Evolutionary conservation across 2,329 filamentous ascomycete genomes (phyloP).

Genomic region (Pseudocercospora fuligena): DNA sequence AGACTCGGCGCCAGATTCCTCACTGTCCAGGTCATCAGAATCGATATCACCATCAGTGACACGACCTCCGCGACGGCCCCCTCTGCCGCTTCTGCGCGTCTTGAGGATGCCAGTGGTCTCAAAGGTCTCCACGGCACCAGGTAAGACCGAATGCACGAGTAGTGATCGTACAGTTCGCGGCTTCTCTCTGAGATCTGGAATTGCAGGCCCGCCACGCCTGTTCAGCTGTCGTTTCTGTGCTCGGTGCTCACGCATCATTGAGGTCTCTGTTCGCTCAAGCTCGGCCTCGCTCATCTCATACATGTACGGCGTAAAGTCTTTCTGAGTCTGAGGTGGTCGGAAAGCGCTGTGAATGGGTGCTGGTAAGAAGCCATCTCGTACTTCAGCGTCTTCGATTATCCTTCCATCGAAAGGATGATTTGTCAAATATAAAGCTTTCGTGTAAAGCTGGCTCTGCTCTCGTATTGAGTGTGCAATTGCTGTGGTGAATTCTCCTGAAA

Average conservation of each 20-base stretch:
- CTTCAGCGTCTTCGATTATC: slow-evolving; percentile 88
- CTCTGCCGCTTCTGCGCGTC: slow-evolving; percentile 49
- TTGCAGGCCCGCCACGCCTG: slow-evolving; percentile 83
- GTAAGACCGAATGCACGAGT: slow-evolving; percentile 88
- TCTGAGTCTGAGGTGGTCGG: slow-evolving; percentile 87
- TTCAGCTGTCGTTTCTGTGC: slow-evolving; percentile 96
- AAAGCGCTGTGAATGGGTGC: slow-evolving; percentile 84
- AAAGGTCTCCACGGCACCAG: slow-evolving; percentile 77
- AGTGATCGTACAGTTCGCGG: slow-evolving; percentile 92
- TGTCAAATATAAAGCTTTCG: slow-evolving; percentile 87
- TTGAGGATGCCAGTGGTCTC: slow-evolving; percentile 91
- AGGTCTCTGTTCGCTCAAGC: slow-evolving; percentile 86
- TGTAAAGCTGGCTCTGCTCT: slow-evolving; percentile 93
- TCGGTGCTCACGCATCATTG: slow-evolving; percentile 90
- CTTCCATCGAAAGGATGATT: slow-evolving; percentile 95
- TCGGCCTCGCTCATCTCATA: slow-evolving; percentile 93
- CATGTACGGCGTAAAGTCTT: slow-evolving; percentile 90
- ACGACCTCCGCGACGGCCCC: slow-evolving; percentile 59
- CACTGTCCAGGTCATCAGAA: slow-evolving; percentile 90
- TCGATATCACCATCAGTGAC: slow-evolving; percentile 66
- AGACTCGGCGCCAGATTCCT: slow-evolving; percentile 83
- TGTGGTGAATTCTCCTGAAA: slow-evolving; percentile 94
- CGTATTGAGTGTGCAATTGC: slow-evolving; percentile 97
- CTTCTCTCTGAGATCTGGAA: slow-evolving; percentile 95
- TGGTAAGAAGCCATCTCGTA: slow-evolving; percentile 81